Percentiles rank a stretch among this genome's conserved stretches.
Conservation (phyloP, 2,329 filamentous ascomycete species). For the Monilinia laxa region DNA sequence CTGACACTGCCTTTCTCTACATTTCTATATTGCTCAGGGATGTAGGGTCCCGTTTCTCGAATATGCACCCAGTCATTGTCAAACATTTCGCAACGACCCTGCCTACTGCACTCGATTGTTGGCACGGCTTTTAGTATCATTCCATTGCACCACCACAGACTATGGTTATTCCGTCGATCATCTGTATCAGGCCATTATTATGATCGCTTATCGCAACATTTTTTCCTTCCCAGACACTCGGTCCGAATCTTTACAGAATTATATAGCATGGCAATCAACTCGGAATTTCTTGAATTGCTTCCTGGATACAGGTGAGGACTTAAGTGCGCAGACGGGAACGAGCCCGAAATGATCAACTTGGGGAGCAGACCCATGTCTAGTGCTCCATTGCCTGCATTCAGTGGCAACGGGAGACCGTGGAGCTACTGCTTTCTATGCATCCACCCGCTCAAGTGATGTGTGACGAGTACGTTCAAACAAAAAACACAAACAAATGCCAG, state of each 20-base stretch:
- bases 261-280: slow-evolving; percentile 3
- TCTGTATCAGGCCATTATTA: background rate
- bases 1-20: background rate
- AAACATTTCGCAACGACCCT: slow-evolving; percentile 5
- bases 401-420: background rate
- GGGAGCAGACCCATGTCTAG: background rate
- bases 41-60: slow-evolving; percentile 5
- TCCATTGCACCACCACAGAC: background rate
- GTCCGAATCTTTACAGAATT: background rate
- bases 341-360: slow-evolving; percentile 2
- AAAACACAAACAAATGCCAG: slow-evolving; percentile 9
- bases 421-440: background rate
- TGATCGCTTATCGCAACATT: slow-evolving; percentile 9
- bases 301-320: background rate
- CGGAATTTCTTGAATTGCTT: background rate
- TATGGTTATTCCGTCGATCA: background rate
- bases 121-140: background rate
- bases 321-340: background rate
- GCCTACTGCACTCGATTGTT: slow-evolving; percentile 3
- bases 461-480: background rate
- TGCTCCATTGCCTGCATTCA: background rate
- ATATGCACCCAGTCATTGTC: background rate
- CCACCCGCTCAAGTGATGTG: slow-evolving; percentile 6
- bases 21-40: slow-evolving; percentile 1
- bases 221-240: background rate